phyloP scores from a whole-genome alignment of 495 filamentous ascomycete species.

The Apiosordaria backusii region DNA sequence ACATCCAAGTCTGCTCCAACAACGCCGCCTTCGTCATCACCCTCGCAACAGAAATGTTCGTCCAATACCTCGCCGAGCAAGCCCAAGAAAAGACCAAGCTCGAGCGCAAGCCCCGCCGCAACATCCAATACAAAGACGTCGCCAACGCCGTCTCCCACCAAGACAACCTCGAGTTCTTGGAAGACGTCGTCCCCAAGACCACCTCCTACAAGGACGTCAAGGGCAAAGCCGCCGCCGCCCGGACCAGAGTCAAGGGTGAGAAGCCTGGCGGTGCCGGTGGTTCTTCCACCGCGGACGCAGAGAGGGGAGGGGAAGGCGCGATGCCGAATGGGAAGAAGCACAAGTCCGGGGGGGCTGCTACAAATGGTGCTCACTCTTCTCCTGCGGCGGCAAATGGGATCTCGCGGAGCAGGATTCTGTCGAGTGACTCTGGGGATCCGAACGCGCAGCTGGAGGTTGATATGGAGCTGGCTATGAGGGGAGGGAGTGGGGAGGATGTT shows the following conservation, averaged over 20 bases:
- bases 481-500: slow-evolving; percentile 47
- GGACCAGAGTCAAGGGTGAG: slow-evolving; percentile 38
- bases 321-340: slow-evolving; percentile 36
- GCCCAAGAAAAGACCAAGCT: slow-evolving; percentile 83
- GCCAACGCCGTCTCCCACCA: slow-evolving; percentile 83
- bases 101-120: slow-evolving; percentile 86
- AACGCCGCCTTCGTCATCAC: slow-evolving; percentile 95
- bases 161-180: slow-evolving; percentile 93
- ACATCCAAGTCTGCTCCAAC: slow-evolving; percentile 78
- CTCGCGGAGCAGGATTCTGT: slow-evolving; percentile 17
- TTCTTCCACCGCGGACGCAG: slow-evolving; percentile 6
- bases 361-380: neutral
- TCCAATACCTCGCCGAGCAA: slow-evolving; percentile 83
- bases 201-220: slow-evolving; percentile 77
- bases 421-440: slow-evolving; percentile 32
- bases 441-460: slow-evolving; percentile 45
- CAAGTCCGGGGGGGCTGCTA: slow-evolving; percentile 37
- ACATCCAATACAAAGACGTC: slow-evolving; percentile 94
- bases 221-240: slow-evolving; percentile 43
- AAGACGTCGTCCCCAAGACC: slow-evolving; percentile 86
- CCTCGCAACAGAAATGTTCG: slow-evolving; percentile 92
- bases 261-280: slow-evolving; percentile 7
- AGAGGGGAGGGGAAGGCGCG: slow-evolving; percentile 23
- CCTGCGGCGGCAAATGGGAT: slow-evolving; percentile 1
- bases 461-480: slow-evolving; percentile 41